These are phyloP conservation scores for Sporisorium scitamineum DNA, from an alignment of 1,284 basidiomycete genomes.

Conservation along the genomic window DNA sequence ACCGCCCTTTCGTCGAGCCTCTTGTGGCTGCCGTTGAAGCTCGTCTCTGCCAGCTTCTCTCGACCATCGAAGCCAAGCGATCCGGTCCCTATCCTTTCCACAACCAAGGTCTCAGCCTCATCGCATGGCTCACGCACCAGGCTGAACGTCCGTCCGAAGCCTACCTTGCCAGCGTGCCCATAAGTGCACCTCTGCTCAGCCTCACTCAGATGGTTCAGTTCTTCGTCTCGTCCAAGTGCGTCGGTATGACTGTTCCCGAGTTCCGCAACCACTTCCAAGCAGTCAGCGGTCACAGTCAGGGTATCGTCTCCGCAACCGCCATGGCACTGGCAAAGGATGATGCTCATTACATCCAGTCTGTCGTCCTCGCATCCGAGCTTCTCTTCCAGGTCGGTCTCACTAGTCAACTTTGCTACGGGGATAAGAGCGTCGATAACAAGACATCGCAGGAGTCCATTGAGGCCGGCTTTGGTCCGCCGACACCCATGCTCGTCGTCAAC, in stretches of 20 bases:
- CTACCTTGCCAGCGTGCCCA: constrained; percentile 90
- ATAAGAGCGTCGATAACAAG: background rate
- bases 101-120: constrained; percentile 79
- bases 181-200: constrained; percentile 93
- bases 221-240: constrained; percentile 80
- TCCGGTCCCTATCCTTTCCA: constrained; percentile 37
- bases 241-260: constrained; percentile 81
- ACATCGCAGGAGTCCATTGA: background rate
- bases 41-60: constrained; percentile 1
- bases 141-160: constrained; percentile 79
- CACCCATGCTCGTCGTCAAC: constrained; percentile 90
- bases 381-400: constrained; percentile 85
- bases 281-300: constrained; percentile 94
- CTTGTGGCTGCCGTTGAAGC: constrained; percentile 72
- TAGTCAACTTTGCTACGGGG: constrained; percentile 63
- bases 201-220: constrained; percentile 94
- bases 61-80: constrained; percentile 21
- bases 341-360: constrained; percentile 80
- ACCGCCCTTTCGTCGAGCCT: constrained; percentile 82
- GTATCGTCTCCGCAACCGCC: constrained; percentile 87
- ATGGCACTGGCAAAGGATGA: constrained; percentile 80
- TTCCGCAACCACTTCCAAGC: constrained; percentile 81
- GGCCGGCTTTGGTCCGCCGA: constrained; percentile 72
- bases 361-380: constrained; percentile 84
- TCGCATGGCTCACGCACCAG: constrained; percentile 83